Evolutionary conservation across 495 filamentous ascomycete genomes (phyloP), one percentile per base, ranked within the genome.

Genomic region (Pyrenopolyporus hunteri): DNA sequence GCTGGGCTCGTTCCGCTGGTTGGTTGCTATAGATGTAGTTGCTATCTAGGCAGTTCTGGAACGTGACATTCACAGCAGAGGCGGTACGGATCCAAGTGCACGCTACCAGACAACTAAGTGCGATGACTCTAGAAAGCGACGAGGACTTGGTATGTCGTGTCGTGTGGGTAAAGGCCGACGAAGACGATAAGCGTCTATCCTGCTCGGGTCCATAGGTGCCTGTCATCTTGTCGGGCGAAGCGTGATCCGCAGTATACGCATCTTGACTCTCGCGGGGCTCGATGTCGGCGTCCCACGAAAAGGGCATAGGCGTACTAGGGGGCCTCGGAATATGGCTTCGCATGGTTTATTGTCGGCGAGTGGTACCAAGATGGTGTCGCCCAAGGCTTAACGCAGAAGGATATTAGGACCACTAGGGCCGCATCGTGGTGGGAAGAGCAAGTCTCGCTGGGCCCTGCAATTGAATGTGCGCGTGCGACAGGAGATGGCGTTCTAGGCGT

Each of bases 11-110:
- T 9, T 62, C 66, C 50, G 59, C 59, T 11, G 61, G 49, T 22
- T 77, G 67, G 50, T 78, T 73, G 36, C 79, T 83, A 36, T 78
- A 76, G 58, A 84, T 73, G 59, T 87, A 83, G n/a, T 68, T 72
- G 31, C 85, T 76, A 43, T 77, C 72, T 33, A 98, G 73, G 74
- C 94, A 98, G 74, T 98, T 97, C 3, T 91, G 81, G 71, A 94
- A 96, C 31, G 83, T 74, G 49, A 97, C 73, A 64, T 84, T 80
- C 19, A 83, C 87, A 17, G 89, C 89, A 3, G 69, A 73, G 9
- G 63, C 72, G 9, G 72, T 70, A 29, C 49, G 65, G 11, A 70
- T 23, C 46, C 73, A 56, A 26, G 59, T 53, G 49, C 57, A 63
- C 22, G 66, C 57, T 16, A 73, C 37, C 37, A 78, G 53, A 2